Conservation (phyloP, 179 eudicot genomes). For the Patellifolia procumbens region DNA sequence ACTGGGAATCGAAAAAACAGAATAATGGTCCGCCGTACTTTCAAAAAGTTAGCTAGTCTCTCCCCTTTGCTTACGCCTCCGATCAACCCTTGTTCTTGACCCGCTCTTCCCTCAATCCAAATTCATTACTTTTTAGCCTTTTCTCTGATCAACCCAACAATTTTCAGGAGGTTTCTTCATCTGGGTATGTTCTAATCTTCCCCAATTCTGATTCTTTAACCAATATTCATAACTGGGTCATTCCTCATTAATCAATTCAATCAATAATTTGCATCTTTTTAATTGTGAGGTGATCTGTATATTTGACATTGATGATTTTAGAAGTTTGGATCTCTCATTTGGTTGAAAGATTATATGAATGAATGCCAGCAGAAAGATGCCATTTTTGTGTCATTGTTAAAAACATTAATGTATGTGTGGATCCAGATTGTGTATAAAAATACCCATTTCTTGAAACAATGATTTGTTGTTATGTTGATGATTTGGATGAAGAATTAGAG, state of each 20-base stretch:
- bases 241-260: background rate
- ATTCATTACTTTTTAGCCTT: background rate
- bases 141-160: background rate
- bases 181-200: constrained; percentile 29
- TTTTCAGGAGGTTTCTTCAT: constrained; percentile 11
- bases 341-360: constrained; percentile 11
- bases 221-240: constrained; percentile 7
- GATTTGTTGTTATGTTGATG: background rate
- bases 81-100: constrained; percentile 21
- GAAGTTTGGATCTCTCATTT: constrained; percentile 27
- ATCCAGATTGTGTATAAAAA: background rate
- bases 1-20: background rate
- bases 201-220: background rate
- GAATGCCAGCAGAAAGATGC: constrained; percentile 8
- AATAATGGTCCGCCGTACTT: constrained; percentile 17
- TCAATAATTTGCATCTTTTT: background rate
- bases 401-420: background rate
- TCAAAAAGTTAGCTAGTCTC: constrained; percentile 17
- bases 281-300: constrained; percentile 18
- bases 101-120: constrained; percentile 14
- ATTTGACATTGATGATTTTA: constrained; percentile 4
- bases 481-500: constrained; percentile 9
- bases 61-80: constrained; percentile 23
- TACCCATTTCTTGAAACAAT: background rate
- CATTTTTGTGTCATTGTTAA: background rate